Conservation (phyloP, 2,329 filamentous ascomycete species). For the Epichloe elymi region DNA sequence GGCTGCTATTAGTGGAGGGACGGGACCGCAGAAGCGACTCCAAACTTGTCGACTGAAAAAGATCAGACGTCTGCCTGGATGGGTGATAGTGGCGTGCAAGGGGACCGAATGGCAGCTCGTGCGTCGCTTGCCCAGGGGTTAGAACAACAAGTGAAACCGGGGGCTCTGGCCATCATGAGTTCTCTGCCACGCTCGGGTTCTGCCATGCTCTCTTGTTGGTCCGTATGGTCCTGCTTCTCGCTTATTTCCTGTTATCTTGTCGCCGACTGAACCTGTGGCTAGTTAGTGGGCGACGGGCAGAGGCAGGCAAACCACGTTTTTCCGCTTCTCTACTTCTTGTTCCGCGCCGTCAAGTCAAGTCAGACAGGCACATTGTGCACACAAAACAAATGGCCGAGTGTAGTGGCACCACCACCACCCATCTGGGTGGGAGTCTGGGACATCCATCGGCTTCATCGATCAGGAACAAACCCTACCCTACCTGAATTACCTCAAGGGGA, state of each 20-base stretch:
- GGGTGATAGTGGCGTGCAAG: neutral
- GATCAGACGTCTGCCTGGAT: neutral
- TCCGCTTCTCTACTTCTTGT: neutral
- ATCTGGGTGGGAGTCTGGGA: too few species aligned
- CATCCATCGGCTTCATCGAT: neutral
- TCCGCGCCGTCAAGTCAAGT: neutral
- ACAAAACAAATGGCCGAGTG: neutral
- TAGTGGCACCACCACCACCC: too few species aligned
- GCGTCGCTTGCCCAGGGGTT: neutral
- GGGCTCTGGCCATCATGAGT: slow-evolving; percentile 3
- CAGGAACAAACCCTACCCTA: neutral
- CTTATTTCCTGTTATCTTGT: neutral
- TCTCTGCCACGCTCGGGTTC: neutral
- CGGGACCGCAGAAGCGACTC: neutral
- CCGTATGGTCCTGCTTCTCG: neutral
- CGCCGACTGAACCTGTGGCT: too few species aligned
- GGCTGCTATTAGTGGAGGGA: neutral
- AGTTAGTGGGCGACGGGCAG: too few species aligned
- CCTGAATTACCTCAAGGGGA: neutral
- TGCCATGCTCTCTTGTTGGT: neutral
- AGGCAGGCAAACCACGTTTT: too few species aligned
- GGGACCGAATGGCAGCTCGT: slow-evolving; percentile 4
- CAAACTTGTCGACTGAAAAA: neutral
- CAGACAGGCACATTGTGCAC: neutral
- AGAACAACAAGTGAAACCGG: slow-evolving; percentile 2